Evolutionary conservation across 441 rosid genomes (phyloP), one percentile per base, ranked within the genome.

Genomic region (Manihot esculenta): DNA sequence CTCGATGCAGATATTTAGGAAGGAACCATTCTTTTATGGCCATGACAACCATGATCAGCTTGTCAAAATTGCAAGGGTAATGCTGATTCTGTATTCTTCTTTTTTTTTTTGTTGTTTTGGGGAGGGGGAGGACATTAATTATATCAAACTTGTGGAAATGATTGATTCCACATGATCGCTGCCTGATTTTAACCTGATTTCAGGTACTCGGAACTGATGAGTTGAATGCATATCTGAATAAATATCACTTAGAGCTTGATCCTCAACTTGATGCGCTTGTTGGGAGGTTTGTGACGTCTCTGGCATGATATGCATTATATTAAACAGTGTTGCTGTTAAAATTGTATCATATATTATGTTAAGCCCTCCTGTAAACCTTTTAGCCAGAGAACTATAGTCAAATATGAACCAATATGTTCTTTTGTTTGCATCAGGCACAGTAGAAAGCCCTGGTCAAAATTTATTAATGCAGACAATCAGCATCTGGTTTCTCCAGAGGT

Each of bases 1-100:
- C 42, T 70, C 69, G 17, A 3, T 76, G 68, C 71, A 90, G 98
- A 91, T 95, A 77, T 95, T 94, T 66, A 88, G 97, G 57, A 90
- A 94, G 79, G 98, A 94, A 70, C 99, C 98, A 21, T 91, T 94
- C 84, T 94, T 94, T 79, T 92, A 92, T 76, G 98, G 99, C 51
- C 97, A 90, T 71, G 99, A 92, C 86, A 94, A 94, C 81, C 94
- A 95, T 64, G 99, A 95, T 80, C 99, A 95, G 71, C 91, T 92
- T 20, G 98, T 92, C 62, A 95, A 92, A 85, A 91, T 92, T 73
- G 97, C 97, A 3, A 93, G 88, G 98, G 99, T 92, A 83, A 77
- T 70, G 6, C 59, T 58, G 13, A n/a, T 60, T 70, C 17, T n/a
- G n/a, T n/a, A n/a, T n/a, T n/a, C n/a, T n/a, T n/a, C n/a, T n/a